Evolutionary conservation across 1,284 basidiomycete species (phyloP).

Genomic region (Rhodotorula sp.): DNA sequence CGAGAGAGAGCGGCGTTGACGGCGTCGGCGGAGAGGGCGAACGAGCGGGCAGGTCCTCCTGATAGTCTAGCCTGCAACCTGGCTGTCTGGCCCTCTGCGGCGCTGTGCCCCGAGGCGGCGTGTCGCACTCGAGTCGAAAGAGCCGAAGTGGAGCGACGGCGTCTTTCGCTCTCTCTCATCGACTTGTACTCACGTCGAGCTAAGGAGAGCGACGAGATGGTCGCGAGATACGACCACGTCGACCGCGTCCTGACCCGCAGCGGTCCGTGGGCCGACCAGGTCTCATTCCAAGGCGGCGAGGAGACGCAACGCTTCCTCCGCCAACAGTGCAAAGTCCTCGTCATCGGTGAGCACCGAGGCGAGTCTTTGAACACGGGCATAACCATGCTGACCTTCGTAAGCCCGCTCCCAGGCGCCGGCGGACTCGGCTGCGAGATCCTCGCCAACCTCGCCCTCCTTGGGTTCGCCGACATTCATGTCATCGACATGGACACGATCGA

Average conservation of each 20-base stretch:
- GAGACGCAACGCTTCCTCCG: constrained; percentile 62
- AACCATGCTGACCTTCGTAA: too few species aligned
- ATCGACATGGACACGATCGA: constrained; percentile 99
- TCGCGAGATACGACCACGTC: constrained; percentile 9
- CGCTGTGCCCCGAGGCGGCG: too few species aligned
- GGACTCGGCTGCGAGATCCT: constrained; percentile 94
- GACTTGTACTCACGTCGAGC: too few species aligned
- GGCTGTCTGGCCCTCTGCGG: too few species aligned
- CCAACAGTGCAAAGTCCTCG: constrained; percentile 83
- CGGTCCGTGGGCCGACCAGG: constrained; percentile 33
- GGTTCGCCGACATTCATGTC: constrained; percentile 97
- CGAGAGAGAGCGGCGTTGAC: too few species aligned
- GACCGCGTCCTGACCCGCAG: constrained; percentile 30
- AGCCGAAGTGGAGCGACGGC: neutral
- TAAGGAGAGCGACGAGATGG: neutral
- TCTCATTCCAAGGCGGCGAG: constrained; percentile 28
- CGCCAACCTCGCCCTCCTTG: constrained; percentile 86
- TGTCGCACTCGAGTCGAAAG: too few species aligned
- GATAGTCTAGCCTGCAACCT: too few species aligned
- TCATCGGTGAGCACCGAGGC: constrained; percentile 61
- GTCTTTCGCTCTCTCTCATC: neutral
- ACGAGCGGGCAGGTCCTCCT: too few species aligned
- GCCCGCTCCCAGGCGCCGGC: constrained; percentile 61
- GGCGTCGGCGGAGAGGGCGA: too few species aligned
- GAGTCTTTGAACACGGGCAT: too few species aligned